These are phyloP conservation scores for Mortierella hygrophila DNA, from an alignment of 192 early-diverging fungal genomes.

Conservation along the genomic window DNA sequence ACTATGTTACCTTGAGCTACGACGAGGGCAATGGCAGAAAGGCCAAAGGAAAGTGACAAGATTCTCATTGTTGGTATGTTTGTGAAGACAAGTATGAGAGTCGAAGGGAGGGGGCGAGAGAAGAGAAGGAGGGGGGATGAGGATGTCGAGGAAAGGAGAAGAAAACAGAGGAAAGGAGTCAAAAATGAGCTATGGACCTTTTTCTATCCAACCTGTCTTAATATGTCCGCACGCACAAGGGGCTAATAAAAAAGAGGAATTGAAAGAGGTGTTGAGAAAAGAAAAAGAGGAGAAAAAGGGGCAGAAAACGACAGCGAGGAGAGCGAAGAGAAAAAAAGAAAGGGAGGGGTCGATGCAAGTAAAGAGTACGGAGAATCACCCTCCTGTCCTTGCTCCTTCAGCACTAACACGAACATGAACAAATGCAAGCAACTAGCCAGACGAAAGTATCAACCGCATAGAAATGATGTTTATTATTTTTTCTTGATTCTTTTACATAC, in stretches of 20 bases:
- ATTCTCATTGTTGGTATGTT: constrained; percentile 15
- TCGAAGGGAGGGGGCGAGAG: not conserved
- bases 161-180: not conserved
- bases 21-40: constrained; percentile 8
- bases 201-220: not conserved
- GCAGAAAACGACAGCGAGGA: not conserved
- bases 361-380: not conserved
- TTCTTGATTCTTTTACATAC: not conserved
- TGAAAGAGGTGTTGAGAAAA: not conserved
- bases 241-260: not conserved
- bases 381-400: not conserved
- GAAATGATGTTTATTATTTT: not conserved
- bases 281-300: not conserved
- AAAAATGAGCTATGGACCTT: not conserved
- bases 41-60: constrained; percentile 10
- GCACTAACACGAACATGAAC: too few relatives aligned
- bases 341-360: too few relatives aligned
- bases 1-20: constrained; percentile 9
- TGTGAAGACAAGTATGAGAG: not conserved
- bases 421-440: too few relatives aligned
- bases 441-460: too few relatives aligned
- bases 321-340: not conserved
- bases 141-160: not conserved
- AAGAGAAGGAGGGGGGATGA: not conserved
- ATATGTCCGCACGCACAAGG: not conserved